phyloP scores from a whole-genome alignment of 805 yeast species.

The Wickerhamomyces canadensis region DNA sequence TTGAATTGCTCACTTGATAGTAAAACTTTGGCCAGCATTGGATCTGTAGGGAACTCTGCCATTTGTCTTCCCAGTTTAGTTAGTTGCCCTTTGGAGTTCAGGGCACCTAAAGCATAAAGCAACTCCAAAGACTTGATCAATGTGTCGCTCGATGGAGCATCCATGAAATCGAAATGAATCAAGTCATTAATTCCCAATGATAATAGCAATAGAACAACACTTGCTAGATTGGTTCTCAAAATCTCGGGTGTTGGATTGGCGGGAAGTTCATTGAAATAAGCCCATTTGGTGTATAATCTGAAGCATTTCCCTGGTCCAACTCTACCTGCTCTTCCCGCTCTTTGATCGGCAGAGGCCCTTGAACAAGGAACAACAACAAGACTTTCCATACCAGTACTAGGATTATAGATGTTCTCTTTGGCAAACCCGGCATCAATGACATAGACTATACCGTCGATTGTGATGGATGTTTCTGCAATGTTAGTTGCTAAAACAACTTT shows the following conservation, averaged over 20 bases:
- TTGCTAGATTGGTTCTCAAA: slow-evolving; percentile 72
- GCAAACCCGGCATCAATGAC: slow-evolving; percentile 96
- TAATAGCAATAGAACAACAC: slow-evolving; percentile 69
- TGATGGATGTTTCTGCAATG: slow-evolving; percentile 94
- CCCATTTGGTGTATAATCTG: slow-evolving; percentile 78
- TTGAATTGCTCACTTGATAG: slow-evolving; percentile 53
- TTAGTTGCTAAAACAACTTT: slow-evolving; percentile 94
- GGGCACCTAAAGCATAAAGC: slow-evolving; percentile 82
- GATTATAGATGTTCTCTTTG: slow-evolving; percentile 85
- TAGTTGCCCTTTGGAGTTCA: slow-evolving; percentile 71
- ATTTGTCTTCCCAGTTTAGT: slow-evolving; percentile 76
- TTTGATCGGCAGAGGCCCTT: slow-evolving; percentile 90
- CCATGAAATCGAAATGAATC: slow-evolving; percentile 83
- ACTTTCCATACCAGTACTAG: slow-evolving; percentile 84
- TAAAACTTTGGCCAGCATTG: slow-evolving; percentile 76
- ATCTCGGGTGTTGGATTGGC: slow-evolving; percentile 87
- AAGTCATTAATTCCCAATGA: slow-evolving; percentile 84
- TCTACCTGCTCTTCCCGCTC: slow-evolving; percentile 98
- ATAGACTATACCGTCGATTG: slow-evolving; percentile 91
- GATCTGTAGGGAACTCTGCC: slow-evolving; percentile 92
- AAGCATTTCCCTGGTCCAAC: slow-evolving; percentile 96
- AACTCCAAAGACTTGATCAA: slow-evolving; percentile 73
- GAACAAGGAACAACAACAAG: slow-evolving; percentile 85
- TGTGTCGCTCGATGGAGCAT: slow-evolving; percentile 73
- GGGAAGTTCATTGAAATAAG: slow-evolving; percentile 72